A percentile compares a stretch with the other conserved stretches of the same genome.
These are phyloP conservation scores for Hyphodiscus hymeniophilus DNA, from an alignment of 495 filamentous ascomycete genomes.

Conservation along the genomic window DNA sequence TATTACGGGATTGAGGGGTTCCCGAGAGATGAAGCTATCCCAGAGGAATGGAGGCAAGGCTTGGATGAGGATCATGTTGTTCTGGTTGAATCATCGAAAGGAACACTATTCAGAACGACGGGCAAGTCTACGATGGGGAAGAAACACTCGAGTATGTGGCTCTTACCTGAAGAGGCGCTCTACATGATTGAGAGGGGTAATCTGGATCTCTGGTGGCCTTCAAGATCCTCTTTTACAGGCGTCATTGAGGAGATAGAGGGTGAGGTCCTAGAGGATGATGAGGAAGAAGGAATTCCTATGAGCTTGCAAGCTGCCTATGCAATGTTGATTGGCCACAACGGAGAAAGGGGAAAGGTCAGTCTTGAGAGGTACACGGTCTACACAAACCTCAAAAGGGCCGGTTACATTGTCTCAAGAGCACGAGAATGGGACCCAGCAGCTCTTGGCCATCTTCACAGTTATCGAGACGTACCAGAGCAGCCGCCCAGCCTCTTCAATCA, in stretches of 20 bases:
- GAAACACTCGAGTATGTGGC: conserved; percentile 50
- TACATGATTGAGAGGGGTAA: conserved; percentile 82
- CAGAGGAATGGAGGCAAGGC: conserved; percentile 20
- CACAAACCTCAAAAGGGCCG: conserved; percentile 69
- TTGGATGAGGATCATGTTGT: conserved; percentile 40
- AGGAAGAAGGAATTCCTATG: conserved; percentile 58
- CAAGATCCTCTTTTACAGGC: conserved; percentile 21
- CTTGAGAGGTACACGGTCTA: conserved; percentile 87
- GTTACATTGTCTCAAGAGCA: conserved; percentile 71
- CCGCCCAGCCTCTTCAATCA: conserved; percentile 18
- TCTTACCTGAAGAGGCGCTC: conserved; percentile 87
- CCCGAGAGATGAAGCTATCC: conserved; percentile 21
- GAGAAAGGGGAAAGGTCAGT: conserved; percentile 46
- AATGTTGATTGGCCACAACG: conserved; percentile 58
- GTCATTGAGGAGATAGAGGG: conserved; percentile 16
- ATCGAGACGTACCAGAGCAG: neutral
- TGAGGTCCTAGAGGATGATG: conserved; percentile 23
- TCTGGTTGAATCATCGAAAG: conserved; percentile 37
- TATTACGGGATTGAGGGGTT: conserved; percentile 29
- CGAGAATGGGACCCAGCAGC: conserved; percentile 26
- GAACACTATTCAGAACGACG: conserved; percentile 30
- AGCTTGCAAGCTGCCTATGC: conserved; percentile 87
- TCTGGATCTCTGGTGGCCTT: conserved; percentile 77
- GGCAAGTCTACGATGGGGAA: conserved; percentile 33
- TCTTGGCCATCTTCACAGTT: neutral